A percentile compares a stretch with the other conserved stretches of the same genome.
These are phyloP conservation scores for Sporisorium graminicola DNA, from an alignment of 1,284 basidiomycete species.

Conservation along the genomic window DNA sequence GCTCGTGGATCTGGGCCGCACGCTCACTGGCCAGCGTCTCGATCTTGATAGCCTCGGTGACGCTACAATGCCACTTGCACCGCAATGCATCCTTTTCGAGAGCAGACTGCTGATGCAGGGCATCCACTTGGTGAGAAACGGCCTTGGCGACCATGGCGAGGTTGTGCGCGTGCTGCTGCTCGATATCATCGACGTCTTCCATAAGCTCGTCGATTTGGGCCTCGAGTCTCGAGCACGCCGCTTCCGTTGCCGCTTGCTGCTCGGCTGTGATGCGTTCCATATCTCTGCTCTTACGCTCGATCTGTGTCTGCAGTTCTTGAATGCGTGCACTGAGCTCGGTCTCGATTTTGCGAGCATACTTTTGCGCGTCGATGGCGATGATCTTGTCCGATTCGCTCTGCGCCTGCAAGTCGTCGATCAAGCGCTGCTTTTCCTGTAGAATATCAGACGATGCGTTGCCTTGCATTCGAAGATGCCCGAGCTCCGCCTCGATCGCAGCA, in stretches of 20 bases:
- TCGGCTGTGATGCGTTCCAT: conserved; percentile 6
- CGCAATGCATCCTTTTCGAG: conserved; percentile 8
- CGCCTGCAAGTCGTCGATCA: conserved; percentile 33
- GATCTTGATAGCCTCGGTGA: conserved; percentile 14
- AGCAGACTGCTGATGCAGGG: conserved; percentile 7
- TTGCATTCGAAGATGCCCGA: conserved; percentile 18
- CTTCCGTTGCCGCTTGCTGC: conserved; percentile 11
- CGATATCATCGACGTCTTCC: conserved; percentile 17
- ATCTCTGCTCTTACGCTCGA: conserved; percentile 14
- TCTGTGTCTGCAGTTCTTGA: conserved; percentile 18
- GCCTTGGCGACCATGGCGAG: conserved; percentile 41
- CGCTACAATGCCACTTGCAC: conserved; percentile 23
- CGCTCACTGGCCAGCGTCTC: conserved; percentile 34
- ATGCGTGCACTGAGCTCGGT: conserved; percentile 29
- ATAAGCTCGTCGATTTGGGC: conserved; percentile 21
- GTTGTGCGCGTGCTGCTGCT: conserved; percentile 33
- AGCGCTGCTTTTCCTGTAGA: conserved; percentile 17
- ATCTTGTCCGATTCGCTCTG: conserved; percentile 40
- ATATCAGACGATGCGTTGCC: conserved; percentile 19
- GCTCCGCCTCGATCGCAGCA: conserved; percentile 6
- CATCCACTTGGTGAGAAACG: conserved; percentile 15
- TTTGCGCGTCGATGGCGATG: conserved; percentile 41
- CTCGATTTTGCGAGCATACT: conserved; percentile 40
- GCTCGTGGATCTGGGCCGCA: conserved; percentile 35
- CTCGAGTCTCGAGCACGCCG: conserved; percentile 14